Evolutionary conservation across 768 basidiomycete species (phyloP).

Genomic region (Amylocystis lapponica): DNA sequence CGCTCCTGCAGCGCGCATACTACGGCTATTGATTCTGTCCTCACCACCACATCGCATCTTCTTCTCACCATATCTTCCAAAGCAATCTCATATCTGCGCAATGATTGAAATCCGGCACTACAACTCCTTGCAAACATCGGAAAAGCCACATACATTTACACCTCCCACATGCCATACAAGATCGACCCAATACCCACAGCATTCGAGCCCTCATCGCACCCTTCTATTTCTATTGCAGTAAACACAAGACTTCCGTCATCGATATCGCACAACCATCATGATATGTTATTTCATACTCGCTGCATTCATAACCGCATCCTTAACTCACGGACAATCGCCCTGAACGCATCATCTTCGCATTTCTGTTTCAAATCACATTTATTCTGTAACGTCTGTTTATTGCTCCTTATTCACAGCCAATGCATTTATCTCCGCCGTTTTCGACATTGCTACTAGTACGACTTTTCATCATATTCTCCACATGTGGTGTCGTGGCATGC

Average conservation of each 20-base stretch:
- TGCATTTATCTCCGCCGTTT: background rate
- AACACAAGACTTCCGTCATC: background rate
- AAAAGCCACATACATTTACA: background rate
- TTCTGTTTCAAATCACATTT: conserved; percentile 9
- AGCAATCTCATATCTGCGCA: conserved; percentile 12
- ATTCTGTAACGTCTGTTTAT: conserved; percentile 17
- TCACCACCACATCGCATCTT: conserved; percentile 22
- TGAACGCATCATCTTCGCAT: conserved; percentile 1
- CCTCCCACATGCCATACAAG: background rate
- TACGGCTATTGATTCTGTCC: conserved; percentile 45
- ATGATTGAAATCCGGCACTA: background rate
- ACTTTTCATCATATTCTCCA: too few species aligned
- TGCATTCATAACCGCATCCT: background rate
- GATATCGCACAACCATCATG: background rate
- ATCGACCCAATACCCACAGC: background rate
- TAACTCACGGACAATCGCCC: background rate
- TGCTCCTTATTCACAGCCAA: conserved; percentile 15
- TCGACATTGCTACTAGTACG: too few species aligned
- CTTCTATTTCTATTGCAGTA: background rate
- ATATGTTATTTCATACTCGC: background rate
- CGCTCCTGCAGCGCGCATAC: conserved; percentile 47
- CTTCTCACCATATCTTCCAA: conserved; percentile 19
- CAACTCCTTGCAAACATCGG: background rate
- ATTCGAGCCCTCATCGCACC: background rate
- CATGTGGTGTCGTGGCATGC: too few species aligned